These are phyloP conservation scores for Mrakiaceae sp. DNA, from an alignment of 1,284 basidiomycete genomes.

Conservation along the genomic window DNA sequence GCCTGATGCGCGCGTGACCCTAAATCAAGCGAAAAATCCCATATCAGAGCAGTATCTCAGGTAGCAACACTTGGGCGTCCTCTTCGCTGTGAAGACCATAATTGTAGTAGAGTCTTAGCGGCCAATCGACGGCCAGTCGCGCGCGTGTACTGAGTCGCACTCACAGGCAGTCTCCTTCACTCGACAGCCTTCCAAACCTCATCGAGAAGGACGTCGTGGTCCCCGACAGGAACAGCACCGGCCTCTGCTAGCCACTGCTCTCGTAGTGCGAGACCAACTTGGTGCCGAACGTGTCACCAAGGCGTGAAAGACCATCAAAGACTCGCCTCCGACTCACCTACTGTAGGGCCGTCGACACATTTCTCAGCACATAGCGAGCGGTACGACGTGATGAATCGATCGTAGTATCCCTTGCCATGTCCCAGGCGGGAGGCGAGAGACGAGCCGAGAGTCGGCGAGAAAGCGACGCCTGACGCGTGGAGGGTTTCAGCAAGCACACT, in stretches of 20 bases:
- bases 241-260: constrained; percentile 7
- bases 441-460: neutral
- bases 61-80: too few species aligned
- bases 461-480: constrained; percentile 8
- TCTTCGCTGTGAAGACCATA: too few species aligned
- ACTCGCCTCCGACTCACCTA: neutral
- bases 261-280: constrained; percentile 13
- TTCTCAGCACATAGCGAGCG: neutral
- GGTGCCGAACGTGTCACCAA: too few species aligned
- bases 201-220: constrained; percentile 6
- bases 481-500: neutral
- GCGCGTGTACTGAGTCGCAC: too few species aligned
- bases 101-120: too few species aligned
- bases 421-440: constrained; percentile 8
- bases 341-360: neutral
- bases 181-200: neutral
- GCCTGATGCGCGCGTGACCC: too few species aligned
- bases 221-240: constrained; percentile 6
- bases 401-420: constrained; percentile 16
- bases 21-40: too few species aligned
- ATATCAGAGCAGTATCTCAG: too few species aligned
- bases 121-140: too few species aligned
- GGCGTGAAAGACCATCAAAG: neutral
- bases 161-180: too few species aligned
- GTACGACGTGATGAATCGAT: constrained; percentile 5